Evolutionary conservation across 805 yeast species (phyloP).

Genomic region (Ogataea haglerorum): DNA sequence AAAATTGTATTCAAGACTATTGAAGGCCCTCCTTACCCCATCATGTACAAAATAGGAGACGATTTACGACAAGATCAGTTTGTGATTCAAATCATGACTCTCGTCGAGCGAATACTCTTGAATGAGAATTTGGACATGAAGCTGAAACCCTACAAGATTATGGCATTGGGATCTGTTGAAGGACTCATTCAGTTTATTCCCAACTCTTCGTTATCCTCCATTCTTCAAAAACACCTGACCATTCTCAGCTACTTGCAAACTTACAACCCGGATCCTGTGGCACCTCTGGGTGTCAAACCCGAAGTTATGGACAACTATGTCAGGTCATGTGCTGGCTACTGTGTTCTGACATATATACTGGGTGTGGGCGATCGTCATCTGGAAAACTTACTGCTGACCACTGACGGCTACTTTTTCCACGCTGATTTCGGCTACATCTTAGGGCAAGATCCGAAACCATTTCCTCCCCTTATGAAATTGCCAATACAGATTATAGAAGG

Average conservation of each 20-base stretch:
- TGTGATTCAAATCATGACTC: constrained; percentile 85
- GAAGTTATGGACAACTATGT: constrained; percentile 91
- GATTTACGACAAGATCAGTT: constrained; percentile 95
- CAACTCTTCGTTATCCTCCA: constrained; percentile 81
- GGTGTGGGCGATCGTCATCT: constrained; percentile 98
- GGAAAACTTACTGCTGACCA: constrained; percentile 77
- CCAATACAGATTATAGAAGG: constrained; percentile 97
- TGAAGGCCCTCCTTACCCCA: constrained; percentile 53
- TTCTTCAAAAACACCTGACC: constrained; percentile 68
- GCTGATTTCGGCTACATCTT: constrained; percentile 96
- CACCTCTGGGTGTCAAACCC: constrained; percentile 48
- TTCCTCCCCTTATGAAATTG: constrained; percentile 96
- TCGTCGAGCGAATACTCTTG: constrained; percentile 85
- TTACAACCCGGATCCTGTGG: constrained; percentile 54
- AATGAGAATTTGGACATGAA: constrained; percentile 88
- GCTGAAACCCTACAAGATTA: constrained; percentile 82
- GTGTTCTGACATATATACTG: constrained; percentile 88
- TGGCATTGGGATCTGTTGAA: constrained; percentile 87
- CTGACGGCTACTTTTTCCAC: constrained; percentile 88
- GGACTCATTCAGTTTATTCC: constrained; percentile 96
- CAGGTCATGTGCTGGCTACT: constrained; percentile 94
- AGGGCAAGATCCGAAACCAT: constrained; percentile 97
- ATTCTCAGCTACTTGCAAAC: constrained; percentile 67
- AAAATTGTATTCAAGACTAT: constrained; percentile 72
- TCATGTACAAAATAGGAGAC: constrained; percentile 95